Base-by-base conservation (phyloP, 2,329 filamentous ascomycete species). In the Claviceps humidiphila region DNA sequence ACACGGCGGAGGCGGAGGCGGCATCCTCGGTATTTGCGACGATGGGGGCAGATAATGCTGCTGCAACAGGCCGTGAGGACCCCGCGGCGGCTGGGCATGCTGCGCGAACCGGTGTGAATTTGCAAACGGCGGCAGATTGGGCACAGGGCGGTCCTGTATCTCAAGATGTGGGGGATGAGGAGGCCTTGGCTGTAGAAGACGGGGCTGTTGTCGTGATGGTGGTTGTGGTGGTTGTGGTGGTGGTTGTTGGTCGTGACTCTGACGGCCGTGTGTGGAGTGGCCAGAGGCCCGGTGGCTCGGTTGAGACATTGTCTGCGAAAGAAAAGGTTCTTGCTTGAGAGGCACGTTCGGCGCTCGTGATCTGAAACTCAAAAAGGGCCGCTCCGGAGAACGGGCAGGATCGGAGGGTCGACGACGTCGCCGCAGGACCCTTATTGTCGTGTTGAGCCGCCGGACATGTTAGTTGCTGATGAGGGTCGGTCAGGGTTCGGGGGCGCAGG, bases 251-350 rank as follows among this genome's bases (percentile, higher is more conserved):
- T 34, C 30, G 9, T 34, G 30, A 34, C 24, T 46, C 26, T 46
- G 44, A 5, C 34, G 17, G 24, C 44, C 44, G 6, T 46, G 17
- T 26, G 46, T 39, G 5, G 51, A 20, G 22, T 47, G 51, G 17
- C 37, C 51, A 41, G 41, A 37, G 4, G 48, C 45, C 43, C 54
- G 57, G 34, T 59, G 57, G 44, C 47, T 51, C 62, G 60, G 63
- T 58, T 66, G 65, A 44, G 64, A 59, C 60, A 64, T 61, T 34
- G 51, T 65, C 60, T 38, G 51, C 30, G 30, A 34, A 7, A 34
- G 3, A 11, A 34, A 34, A 34, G 30, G 30, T 11, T 34, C 30
- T 34, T 34, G 30, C 30, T 34, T 34, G 30, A 9, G 9, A 11
- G 9, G 30, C 30, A 34, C 30, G 30, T 34, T 34, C 30, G 30